Base-by-base conservation (phyloP, 108 stramenopile species). In the Cyclostephanos tholiformis region DNA sequence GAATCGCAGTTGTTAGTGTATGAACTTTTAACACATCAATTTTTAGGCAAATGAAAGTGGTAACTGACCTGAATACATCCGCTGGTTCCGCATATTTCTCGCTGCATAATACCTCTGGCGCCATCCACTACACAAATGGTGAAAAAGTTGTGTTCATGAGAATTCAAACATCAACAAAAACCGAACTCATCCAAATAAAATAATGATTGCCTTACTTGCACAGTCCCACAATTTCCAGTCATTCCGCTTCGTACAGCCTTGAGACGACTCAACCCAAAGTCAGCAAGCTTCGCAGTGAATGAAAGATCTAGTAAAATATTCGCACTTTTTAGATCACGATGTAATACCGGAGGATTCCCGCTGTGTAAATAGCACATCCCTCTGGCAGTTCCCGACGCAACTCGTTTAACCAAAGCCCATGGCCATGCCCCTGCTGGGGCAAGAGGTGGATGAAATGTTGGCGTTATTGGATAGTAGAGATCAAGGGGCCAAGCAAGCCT, bases 361-460 rank as follows among this genome's bases (percentile, higher is more conserved):
- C 89, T 80, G 73, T 98, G 98, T 53, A 98, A 72, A 76, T 98
- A 98, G 10, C 88, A 85, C 96, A 98, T 97, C 29, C 96, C 98
- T 56, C 96, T 79, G 7, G 96, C 96, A 23, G 92, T 85, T 51
- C 92, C 97, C 44, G 69, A 79, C 27, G 86, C 92, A 12, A 87
- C 91, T 25, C 84, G 81, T 57, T 88, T 89, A 23, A 93, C 91
- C 35, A 91, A 74, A 20, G 63, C 67, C 86, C 88, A 95, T 14
- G 92, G 93, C 91, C 91, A 95, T 0, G 82, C 74, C 0, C 87
- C 89, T 35, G 69, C 65, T 3, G 94, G 92, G 19, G 82, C 80
- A 55, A 90, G 67, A 26, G 92, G 89, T 25, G 86, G 81, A 23
- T 43, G n/a, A 8, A 59, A 36, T 36, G 51, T 27, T 74, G 64